phyloP scores from a whole-genome alignment of 208 protist genomes.

The Leishmania guyanensis region DNA sequence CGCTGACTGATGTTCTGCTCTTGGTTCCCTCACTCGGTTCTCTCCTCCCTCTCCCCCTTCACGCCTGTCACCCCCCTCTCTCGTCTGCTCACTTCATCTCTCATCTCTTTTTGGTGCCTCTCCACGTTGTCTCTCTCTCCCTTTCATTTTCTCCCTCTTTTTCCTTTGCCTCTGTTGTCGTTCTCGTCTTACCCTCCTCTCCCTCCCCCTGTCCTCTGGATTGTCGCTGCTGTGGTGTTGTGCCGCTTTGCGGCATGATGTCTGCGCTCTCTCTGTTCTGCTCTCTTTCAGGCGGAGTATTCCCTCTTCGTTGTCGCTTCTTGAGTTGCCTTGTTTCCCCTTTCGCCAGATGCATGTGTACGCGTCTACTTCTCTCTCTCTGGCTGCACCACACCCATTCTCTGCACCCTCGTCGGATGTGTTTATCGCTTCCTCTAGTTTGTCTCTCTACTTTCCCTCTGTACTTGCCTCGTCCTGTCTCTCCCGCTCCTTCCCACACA shows the following conservation, averaged over 20 bases:
- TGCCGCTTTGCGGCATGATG: neutral
- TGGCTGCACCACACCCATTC: neutral
- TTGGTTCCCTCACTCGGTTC: neutral
- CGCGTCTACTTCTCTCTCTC: neutral
- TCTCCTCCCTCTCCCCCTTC: neutral
- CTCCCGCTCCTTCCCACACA: too few relatives aligned
- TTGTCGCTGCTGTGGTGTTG: neutral
- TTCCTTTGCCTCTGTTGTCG: neutral
- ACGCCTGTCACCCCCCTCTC: neutral
- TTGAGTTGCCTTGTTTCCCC: too few relatives aligned
- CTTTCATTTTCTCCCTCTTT: neutral
- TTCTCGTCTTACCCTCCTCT: neutral
- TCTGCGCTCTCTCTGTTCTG: neutral
- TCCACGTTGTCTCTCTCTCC: neutral
- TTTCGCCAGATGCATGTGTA: too few relatives aligned
- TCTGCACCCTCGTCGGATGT: neutral
- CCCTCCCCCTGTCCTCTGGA: neutral
- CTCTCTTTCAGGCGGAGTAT: neutral
- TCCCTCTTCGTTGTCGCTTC: too few relatives aligned
- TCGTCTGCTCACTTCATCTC: neutral
- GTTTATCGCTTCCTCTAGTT: neutral
- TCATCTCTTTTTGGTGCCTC: neutral
- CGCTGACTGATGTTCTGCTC: neutral
- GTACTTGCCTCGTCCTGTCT: neutral
- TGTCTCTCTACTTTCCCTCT: neutral